Evolutionary conservation across 768 basidiomycete genomes (phyloP).

Genomic region (Cyathus striatus): DNA sequence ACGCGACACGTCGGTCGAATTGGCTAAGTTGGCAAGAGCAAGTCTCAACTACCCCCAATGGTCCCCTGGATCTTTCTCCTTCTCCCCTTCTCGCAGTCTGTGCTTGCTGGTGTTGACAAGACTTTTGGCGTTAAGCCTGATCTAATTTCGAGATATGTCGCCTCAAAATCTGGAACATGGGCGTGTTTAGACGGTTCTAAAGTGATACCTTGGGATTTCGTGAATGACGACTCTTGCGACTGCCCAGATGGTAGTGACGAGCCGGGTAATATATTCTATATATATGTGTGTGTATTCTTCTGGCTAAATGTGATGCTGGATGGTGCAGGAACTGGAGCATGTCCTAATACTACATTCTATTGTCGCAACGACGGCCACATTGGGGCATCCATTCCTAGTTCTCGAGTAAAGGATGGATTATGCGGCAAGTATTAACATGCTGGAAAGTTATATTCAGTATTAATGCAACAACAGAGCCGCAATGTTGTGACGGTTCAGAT

Average conservation of each 20-base stretch:
- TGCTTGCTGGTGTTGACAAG: slow-evolving; percentile 38
- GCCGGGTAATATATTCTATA: slow-evolving; percentile 55
- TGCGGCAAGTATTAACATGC: slow-evolving; percentile 61
- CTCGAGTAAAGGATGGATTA: slow-evolving; percentile 87
- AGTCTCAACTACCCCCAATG: slow-evolving; percentile 27
- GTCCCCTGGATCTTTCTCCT: slow-evolving; percentile 48
- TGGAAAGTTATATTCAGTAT: slow-evolving; percentile 2
- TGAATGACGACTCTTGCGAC: slow-evolving; percentile 96
- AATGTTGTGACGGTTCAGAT: slow-evolving; percentile 97
- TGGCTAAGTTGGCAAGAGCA: slow-evolving; percentile 4
- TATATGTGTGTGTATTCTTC: background rate
- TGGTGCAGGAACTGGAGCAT: slow-evolving; percentile 75
- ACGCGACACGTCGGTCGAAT: slow-evolving; percentile 33
- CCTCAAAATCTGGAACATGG: slow-evolving; percentile 56
- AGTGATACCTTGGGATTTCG: slow-evolving; percentile 70
- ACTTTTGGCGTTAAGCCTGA: slow-evolving; percentile 55
- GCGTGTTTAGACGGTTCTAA: slow-evolving; percentile 78
- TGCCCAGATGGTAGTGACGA: slow-evolving; percentile 95
- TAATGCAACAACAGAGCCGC: slow-evolving; percentile 51
- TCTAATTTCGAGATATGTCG: slow-evolving; percentile 50
- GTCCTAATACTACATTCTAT: slow-evolving; percentile 70
- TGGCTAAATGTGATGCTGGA: slow-evolving; percentile 6
- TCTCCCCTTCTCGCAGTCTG: slow-evolving; percentile 33
- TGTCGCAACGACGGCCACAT: slow-evolving; percentile 88
- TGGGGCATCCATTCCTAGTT: slow-evolving; percentile 70